phyloP scores from a whole-genome alignment of 441 rosid species.

The Euphorbia schlechtendalii region DNA sequence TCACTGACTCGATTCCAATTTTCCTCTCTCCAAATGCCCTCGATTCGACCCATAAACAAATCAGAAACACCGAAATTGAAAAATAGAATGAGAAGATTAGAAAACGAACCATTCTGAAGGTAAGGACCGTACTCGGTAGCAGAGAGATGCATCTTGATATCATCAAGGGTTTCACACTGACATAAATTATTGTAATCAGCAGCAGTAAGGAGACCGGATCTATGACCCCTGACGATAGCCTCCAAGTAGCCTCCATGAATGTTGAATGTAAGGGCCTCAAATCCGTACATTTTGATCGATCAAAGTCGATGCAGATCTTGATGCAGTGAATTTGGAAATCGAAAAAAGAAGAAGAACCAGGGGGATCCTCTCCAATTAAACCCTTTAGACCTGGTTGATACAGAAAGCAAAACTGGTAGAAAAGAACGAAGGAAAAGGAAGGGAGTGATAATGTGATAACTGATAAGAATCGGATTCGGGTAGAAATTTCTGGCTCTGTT shows the following conservation, averaged over 20 bases:
- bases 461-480: no score
- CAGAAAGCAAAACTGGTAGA: neutral
- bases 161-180: slow-evolving; percentile 96
- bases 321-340: neutral
- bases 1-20: neutral
- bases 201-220: slow-evolving; percentile 81
- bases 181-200: slow-evolving; percentile 93
- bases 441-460: no score
- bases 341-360: slow-evolving; percentile 5
- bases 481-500: no score
- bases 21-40: neutral
- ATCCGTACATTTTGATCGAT: slow-evolving; percentile 65
- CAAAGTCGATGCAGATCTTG: neutral
- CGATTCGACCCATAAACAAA: neutral
- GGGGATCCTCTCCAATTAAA: slow-evolving; percentile 14
- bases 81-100: neutral
- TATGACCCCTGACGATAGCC: slow-evolving; percentile 93
- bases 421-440: no score
- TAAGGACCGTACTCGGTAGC: slow-evolving; percentile 95
- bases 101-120: slow-evolving; percentile 76
- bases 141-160: slow-evolving; percentile 97
- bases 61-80: neutral
- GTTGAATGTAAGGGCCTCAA: slow-evolving; percentile 92
- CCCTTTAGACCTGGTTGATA: neutral
- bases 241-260: slow-evolving; percentile 89